Conservation (phyloP, 805 yeast genomes). For the Pichia sporocuriosa region DNA sequence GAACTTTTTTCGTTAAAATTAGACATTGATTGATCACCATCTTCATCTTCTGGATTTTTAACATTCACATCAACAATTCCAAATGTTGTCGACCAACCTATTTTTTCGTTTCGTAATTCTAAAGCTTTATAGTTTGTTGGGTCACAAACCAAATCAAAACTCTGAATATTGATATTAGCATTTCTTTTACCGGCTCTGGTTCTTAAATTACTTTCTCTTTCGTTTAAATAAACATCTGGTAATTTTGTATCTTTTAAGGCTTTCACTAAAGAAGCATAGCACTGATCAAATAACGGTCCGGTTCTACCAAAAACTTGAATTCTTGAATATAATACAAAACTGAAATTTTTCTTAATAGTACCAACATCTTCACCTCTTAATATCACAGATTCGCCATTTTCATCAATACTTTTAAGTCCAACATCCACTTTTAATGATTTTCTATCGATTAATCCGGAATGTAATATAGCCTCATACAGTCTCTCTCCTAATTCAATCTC, state of each 20-base stretch:
- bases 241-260: conserved; percentile 56
- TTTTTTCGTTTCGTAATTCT: conserved; percentile 30
- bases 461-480: conserved; percentile 52
- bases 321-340: conserved; percentile 61
- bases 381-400: conserved; percentile 42
- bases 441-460: conserved; percentile 46
- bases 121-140: conserved; percentile 34
- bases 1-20: conserved; percentile 20
- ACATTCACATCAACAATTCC: conserved; percentile 48
- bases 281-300: conserved; percentile 75
- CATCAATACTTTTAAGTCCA: conserved; percentile 44
- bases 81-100: conserved; percentile 46
- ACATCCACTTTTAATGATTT: conserved; percentile 49
- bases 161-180: conserved; percentile 36
- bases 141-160: conserved; percentile 54
- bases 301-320: conserved; percentile 72
- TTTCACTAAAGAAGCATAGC: conserved; percentile 58
- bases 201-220: conserved; percentile 33
- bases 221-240: conserved; percentile 66
- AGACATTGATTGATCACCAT: conserved; percentile 24
- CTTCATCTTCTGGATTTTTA: conserved; percentile 27
- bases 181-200: conserved; percentile 19
- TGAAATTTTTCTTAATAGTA: conserved; percentile 40
- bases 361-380: conserved; percentile 37
- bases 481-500: conserved; percentile 70